Evolutionary conservation across 768 basidiomycete species (phyloP).

Genomic region (Rhizopogon roseolus): DNA sequence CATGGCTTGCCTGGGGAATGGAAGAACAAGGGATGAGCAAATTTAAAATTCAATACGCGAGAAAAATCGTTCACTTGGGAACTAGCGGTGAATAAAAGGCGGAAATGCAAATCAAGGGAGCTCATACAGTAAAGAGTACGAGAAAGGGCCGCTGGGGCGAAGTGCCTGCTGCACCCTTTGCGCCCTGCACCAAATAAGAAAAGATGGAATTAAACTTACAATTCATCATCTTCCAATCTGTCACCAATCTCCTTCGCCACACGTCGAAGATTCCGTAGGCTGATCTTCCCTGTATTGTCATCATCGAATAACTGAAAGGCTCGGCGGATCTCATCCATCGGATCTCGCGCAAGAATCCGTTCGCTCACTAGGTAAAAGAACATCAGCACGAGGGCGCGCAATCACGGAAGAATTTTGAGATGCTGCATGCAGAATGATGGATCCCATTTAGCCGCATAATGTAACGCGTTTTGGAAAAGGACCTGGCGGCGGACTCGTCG

Average conservation of each 20-base stretch:
- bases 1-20: slow-evolving; percentile 86
- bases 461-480: not conserved
- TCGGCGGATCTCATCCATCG: slow-evolving; percentile 91
- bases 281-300: slow-evolving; percentile 93
- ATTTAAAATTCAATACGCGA: slow-evolving; percentile 16
- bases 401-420: not conserved
- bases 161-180: slow-evolving; percentile 12
- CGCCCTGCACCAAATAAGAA: slow-evolving; percentile 10
- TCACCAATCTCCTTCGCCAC: slow-evolving; percentile 98
- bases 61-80: slow-evolving; percentile 12
- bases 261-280: slow-evolving; percentile 80
- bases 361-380: slow-evolving; percentile 72
- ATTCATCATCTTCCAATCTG: slow-evolving; percentile 89
- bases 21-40: slow-evolving; percentile 26
- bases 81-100: slow-evolving; percentile 21
- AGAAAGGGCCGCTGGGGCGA: slow-evolving; percentile 24
- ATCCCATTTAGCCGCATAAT: not conserved
- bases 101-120: slow-evolving; percentile 11
- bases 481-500: not conserved
- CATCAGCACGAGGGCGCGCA: slow-evolving; percentile 9
- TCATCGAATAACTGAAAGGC: slow-evolving; percentile 98
- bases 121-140: slow-evolving; percentile 16
- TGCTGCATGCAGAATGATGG: not conserved
- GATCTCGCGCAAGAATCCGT: slow-evolving; percentile 88
- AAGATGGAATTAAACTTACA: slow-evolving; percentile 54